Evolutionary conservation across 768 basidiomycete species (phyloP), one percentile per base, ranked within the genome.

Genomic region (Lenzites betulinus): DNA sequence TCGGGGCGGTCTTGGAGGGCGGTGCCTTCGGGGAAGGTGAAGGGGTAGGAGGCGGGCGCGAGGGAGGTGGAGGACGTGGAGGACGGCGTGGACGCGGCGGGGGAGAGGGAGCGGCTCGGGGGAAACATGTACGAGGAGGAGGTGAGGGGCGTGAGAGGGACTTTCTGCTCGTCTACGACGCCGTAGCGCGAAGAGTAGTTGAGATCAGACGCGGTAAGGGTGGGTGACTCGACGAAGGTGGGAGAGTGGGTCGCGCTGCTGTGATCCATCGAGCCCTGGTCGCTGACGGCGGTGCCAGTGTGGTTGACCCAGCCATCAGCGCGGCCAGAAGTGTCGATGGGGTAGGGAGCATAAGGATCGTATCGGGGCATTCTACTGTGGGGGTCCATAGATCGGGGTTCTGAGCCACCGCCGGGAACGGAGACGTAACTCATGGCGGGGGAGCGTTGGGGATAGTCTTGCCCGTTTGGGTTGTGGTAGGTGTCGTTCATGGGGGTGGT

Each of bases 81-180:
- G 8, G 84, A 78, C 9, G 86, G 81, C 38, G 85, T 85, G 1
- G 89, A 86, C 22, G 81, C 78, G 28, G 82, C 80, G 39, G 89
- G 88, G 7, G 90, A 90, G 64, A 89, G 79, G 18, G 90, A 89
- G 51, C 90, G 86, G 70, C 87, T 90, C 59, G 77, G 78, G 15
- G 85, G 77, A 70, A 85, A 87, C 54, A 83, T 76, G 68, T 89
- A 87, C 15, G 84, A 79, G 26, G 67, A 65, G 23, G 79, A 72
- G 62, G 86, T 82, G 61, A 88, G 70, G 63, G 74, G 77, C 63
- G 76, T 80, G 58, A 86, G 63, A 42, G 79, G 67, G 25, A 80
- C 66, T 69, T 88, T 88, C 66, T 84, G 81, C 54, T 88, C 87
- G 42, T 87, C 87, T 25, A 71, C 71, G 54, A 63, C 64, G 23